These are phyloP conservation scores for Oryza glaberrima DNA, from an alignment of 176 grass and related monocot species.

Conservation along the genomic window DNA sequence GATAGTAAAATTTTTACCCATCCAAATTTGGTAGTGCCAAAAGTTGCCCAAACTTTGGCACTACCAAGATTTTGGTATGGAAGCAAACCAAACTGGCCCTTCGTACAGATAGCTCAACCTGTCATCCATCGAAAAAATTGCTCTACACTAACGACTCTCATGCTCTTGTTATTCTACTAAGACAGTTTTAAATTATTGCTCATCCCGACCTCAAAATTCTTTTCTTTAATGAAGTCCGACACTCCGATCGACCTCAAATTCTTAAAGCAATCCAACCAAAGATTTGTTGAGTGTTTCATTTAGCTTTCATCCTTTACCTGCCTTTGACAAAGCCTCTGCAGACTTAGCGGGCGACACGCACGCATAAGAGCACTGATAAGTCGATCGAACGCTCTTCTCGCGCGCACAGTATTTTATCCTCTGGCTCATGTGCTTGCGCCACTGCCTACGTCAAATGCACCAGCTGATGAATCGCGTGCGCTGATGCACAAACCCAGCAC, in stretches of 20 bases:
- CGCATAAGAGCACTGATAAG: neutral
- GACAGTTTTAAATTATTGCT: no score
- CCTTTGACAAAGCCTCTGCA: neutral
- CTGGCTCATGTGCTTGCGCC: slow-evolving; percentile 36
- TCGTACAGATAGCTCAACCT: no score
- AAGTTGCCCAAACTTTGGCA: no score
- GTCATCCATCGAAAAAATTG: no score
- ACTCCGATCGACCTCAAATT: neutral
- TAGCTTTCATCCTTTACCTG: neutral
- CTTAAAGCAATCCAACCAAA: neutral
- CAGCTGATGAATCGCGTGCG: neutral
- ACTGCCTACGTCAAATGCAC: slow-evolving; percentile 53
- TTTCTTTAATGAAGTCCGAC: neutral
- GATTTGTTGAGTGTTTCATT: neutral
- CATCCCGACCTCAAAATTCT: neutral
- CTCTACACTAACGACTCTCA: no score
- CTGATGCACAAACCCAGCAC: neutral
- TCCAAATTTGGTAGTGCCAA: no score
- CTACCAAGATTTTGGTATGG: no score
- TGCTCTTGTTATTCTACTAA: no score
- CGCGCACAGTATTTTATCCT: neutral
- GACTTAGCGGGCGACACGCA: neutral
- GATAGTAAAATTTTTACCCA: no score
- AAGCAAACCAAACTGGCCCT: no score
- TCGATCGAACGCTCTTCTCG: neutral